phyloP scores from a whole-genome alignment of 2,329 filamentous ascomycete species.

The Aspergillus sp. region DNA sequence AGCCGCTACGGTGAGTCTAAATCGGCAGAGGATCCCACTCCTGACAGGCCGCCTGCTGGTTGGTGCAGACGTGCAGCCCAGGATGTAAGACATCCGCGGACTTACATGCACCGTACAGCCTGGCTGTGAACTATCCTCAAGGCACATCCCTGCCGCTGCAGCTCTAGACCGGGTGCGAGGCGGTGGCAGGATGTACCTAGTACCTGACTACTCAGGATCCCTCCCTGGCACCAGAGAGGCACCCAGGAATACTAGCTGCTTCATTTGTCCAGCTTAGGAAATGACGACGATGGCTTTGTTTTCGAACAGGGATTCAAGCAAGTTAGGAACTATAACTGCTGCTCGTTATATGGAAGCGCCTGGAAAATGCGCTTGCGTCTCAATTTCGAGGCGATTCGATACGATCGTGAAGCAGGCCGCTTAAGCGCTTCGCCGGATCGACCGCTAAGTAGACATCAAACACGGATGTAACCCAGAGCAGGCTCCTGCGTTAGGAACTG shows the following conservation, averaged over 20 bases:
- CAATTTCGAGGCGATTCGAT: not conserved
- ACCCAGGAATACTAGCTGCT: not conserved
- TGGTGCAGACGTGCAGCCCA: constrained; percentile 7
- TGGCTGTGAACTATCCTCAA: too few relatives aligned
- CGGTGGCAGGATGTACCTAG: not conserved
- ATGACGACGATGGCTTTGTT: constrained; percentile 2
- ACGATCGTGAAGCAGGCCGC: not conserved
- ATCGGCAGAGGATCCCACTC: not conserved
- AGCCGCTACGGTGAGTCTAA: constrained; percentile 13
- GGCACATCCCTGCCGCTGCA: not conserved
- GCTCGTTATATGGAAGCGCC: not conserved
- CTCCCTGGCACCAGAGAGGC: not conserved
- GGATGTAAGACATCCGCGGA: constrained; percentile 15
- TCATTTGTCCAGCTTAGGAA: not conserved
- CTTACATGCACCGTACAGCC: constrained; percentile 4
- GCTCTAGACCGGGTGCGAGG: not conserved
- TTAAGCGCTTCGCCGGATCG: constrained; percentile 3
- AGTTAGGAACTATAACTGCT: not conserved
- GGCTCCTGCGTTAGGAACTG: not conserved
- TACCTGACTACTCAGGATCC: not conserved
- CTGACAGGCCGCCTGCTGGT: constrained; percentile 7
- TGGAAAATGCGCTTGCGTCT: not conserved
- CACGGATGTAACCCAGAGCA: not conserved
- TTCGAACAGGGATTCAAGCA: not conserved
- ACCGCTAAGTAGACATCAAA: constrained; percentile 1